Evolutionary conservation across 805 yeast species (phyloP), one percentile per base, ranked within the genome.

Genomic region (Saccharomyces mikatae): DNA sequence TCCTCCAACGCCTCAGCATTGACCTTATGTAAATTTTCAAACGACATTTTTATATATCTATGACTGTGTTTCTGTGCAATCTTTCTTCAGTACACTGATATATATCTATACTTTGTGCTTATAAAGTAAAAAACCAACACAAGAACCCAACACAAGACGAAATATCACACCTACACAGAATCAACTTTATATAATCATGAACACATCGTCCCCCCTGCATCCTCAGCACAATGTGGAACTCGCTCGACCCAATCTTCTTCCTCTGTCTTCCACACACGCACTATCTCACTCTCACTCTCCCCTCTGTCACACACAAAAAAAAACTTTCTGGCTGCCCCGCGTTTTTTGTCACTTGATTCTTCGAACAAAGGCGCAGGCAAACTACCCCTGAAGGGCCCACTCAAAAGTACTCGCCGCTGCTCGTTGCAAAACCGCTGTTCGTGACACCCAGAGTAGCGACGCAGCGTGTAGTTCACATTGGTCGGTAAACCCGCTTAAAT

Each of bases 21-120:
- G 3, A 58, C 62, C 54, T 60, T 63, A 44, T 67, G 72, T 29
- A 65, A 55, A 41, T 58, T 59, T 41, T 65, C 67, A 52, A 68
- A 67, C 2, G 72, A 67, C 71, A 68, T 66, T 41, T 46, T 46
- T 56, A 49, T 52, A 4, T 36, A 21, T 36, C 44, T 36, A 36
- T 36, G 22, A 36, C 17, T 36, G 22, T 17, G 9, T 36, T n/a
- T 17, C 11, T n/a, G 44, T 36, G 10, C 44, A 17, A 36, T 17
- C 17, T 6, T 36, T 36, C 24, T 11, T 36, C 17, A 17, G 17
- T 36, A 36, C 24, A 17, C 44, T 9, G 22, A 36, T 36, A 36
- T 36, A 22, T 36, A 17, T 36, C 11, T n/a, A 8, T 36, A 21
- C 41, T 17, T 21, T 36, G n/a, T n/a, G 6, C n/a, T 14, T 31